These are phyloP conservation scores for Musa balbisiana DNA, from an alignment of 202 grass and related monocot species.

Conservation along the genomic window DNA sequence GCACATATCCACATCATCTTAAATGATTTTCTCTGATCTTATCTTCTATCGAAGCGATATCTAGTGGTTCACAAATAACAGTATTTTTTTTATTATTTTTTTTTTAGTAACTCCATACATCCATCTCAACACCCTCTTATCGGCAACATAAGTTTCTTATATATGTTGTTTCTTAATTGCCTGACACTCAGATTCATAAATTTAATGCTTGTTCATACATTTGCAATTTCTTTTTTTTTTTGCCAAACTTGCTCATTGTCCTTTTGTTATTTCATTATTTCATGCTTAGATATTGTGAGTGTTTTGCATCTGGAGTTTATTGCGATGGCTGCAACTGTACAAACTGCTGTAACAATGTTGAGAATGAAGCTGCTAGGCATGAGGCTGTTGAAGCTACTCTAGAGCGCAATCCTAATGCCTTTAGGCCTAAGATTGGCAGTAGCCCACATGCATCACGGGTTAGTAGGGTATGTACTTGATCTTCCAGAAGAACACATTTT, in stretches of 20 bases:
- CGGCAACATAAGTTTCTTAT: too few species aligned
- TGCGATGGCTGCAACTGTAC: slow-evolving; percentile 93
- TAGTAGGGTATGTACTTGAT: slow-evolving; percentile 52
- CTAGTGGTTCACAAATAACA: too few species aligned
- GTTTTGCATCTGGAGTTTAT: slow-evolving; percentile 80
- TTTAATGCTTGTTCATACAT: neutral
- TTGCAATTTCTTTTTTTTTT: neutral
- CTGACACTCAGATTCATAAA: neutral
- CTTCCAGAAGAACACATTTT: neutral
- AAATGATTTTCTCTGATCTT: too few species aligned
- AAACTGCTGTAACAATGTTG: slow-evolving; percentile 89
- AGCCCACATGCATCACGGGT: slow-evolving; percentile 60
- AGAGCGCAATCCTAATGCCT: slow-evolving; percentile 94
- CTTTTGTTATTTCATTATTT: slow-evolving; percentile 7
- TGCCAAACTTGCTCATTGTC: neutral
- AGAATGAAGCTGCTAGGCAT: slow-evolving; percentile 74
- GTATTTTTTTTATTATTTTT: too few species aligned
- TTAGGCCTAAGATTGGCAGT: slow-evolving; percentile 91
- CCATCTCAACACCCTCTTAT: too few species aligned
- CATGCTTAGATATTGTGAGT: slow-evolving; percentile 77
- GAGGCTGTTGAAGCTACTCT: slow-evolving; percentile 84
- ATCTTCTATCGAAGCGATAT: too few species aligned
- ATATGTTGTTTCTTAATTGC: too few species aligned
- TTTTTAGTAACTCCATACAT: too few species aligned
- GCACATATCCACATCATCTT: too few species aligned